A percentile compares a stretch with the other conserved stretches of the same genome.
Conservation (phyloP, 2,329 filamentous ascomycete species). For the Fusarium luffae region DNA sequence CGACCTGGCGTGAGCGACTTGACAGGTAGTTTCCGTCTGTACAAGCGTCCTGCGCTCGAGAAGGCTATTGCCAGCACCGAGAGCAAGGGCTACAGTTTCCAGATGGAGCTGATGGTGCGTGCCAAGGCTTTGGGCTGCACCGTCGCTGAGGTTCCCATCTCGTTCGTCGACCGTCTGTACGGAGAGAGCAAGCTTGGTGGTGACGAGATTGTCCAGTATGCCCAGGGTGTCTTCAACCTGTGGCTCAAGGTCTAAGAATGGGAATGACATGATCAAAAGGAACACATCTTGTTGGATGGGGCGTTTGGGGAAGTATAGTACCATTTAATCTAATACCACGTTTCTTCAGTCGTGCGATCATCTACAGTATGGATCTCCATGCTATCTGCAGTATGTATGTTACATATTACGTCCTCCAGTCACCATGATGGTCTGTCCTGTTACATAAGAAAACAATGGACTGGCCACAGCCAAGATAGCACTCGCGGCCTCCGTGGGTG, state of each 20-base stretch:
- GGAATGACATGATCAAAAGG: constrained; percentile 38
- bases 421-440: constrained; percentile 87
- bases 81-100: constrained; percentile 98
- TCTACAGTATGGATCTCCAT: not conserved
- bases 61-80: constrained; percentile 91
- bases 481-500: constrained; percentile 82
- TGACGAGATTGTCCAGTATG: constrained; percentile 96
- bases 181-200: constrained; percentile 95
- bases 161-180: constrained; percentile 94
- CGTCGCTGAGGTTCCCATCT: constrained; percentile 95
- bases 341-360: constrained; percentile 36
- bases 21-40: constrained; percentile 93
- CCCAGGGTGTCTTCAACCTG: constrained; percentile 82
- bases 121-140: constrained; percentile 96
- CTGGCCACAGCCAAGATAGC: constrained; percentile 82
- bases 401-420: constrained; percentile 78
- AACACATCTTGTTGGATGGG: constrained; percentile 42
- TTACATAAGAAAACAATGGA: constrained; percentile 85
- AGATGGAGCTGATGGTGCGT: constrained; percentile 99
- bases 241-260: constrained; percentile 77
- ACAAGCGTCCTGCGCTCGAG: constrained; percentile 89
- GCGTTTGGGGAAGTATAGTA: constrained; percentile 48
- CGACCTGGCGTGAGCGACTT: constrained; percentile 94
- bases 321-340: constrained; percentile 49
- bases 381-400: not conserved